Percentiles rank a stretch among this genome's conserved stretches.
Conservation (phyloP, 108 stramenopile genomes). For the Aurantiochytrium sp. region DNA sequence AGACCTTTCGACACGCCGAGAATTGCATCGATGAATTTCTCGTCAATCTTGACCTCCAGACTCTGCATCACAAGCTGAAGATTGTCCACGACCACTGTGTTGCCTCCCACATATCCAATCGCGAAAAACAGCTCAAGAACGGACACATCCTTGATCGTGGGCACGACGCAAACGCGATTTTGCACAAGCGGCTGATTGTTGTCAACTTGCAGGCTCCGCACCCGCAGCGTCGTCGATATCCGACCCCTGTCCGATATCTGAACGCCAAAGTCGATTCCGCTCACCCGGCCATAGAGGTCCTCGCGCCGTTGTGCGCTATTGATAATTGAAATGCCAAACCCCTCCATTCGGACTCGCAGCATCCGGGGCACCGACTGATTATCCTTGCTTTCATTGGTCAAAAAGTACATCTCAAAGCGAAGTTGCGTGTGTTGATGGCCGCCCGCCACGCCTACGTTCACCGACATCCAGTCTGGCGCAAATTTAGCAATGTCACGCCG, state of each 20-base stretch:
- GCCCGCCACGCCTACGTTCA: not conserved
- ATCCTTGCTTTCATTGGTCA: not conserved
- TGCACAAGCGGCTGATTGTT: not conserved
- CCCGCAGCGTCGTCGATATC: not conserved
- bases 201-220: not conserved
- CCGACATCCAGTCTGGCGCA: not conserved
- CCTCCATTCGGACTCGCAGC: not conserved
- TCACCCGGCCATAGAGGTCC: not conserved
- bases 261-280: not conserved
- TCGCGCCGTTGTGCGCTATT: not conserved
- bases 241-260: not conserved
- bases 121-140: not conserved
- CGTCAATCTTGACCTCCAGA: not conserved
- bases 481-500: not conserved
- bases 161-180: not conserved
- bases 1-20: not conserved
- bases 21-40: not conserved
- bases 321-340: not conserved
- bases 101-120: not conserved
- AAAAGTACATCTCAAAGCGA: not conserved
- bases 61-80: not conserved
- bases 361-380: not conserved
- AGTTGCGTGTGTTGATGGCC: not conserved
- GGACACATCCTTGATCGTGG: not conserved
- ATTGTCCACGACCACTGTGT: not conserved